Conservation (phyloP, 208 protist species). For the Angomonas deanei region DNA sequence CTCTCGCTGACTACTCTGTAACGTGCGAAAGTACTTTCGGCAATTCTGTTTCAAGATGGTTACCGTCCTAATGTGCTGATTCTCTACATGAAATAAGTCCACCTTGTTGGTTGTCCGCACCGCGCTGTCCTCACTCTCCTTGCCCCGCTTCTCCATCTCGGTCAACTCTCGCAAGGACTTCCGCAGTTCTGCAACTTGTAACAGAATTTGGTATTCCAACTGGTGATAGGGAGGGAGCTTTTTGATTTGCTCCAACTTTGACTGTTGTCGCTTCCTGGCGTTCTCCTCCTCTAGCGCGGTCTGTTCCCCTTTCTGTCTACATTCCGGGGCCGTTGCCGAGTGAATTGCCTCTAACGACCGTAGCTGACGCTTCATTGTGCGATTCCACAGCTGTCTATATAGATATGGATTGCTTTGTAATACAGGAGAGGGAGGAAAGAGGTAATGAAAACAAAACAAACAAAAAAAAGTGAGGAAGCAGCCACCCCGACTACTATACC, state of each 20-base stretch:
- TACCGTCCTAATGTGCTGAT: background rate
- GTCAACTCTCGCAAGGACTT: conserved; percentile 23
- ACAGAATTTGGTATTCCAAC: conserved; percentile 21
- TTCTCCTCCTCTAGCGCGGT: conserved; percentile 5
- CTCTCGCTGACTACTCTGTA: conserved; percentile 20
- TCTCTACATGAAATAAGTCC: background rate
- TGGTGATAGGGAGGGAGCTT: conserved; percentile 27
- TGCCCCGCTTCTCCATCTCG: conserved; percentile 6
- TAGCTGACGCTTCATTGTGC: conserved; percentile 5
- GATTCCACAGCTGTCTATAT: background rate
- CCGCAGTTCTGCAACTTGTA: background rate
- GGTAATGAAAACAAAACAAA: background rate
- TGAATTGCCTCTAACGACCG: conserved; percentile 11
- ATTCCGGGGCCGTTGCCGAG: background rate
- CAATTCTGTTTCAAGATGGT: background rate
- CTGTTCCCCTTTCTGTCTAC: background rate
- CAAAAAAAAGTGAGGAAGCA: conserved; percentile 1
- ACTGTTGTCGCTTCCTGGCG: conserved; percentile 2
- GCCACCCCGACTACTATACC: too few relatives aligned
- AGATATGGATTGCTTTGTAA: too few relatives aligned
- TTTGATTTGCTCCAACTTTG: background rate
- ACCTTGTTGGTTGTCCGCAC: background rate
- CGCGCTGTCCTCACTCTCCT: conserved; percentile 6
- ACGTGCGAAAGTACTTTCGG: background rate
- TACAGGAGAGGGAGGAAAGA: background rate